phyloP scores from a whole-genome alignment of 2,329 filamentous ascomycete genomes.

The Metarhizium brunneum region DNA sequence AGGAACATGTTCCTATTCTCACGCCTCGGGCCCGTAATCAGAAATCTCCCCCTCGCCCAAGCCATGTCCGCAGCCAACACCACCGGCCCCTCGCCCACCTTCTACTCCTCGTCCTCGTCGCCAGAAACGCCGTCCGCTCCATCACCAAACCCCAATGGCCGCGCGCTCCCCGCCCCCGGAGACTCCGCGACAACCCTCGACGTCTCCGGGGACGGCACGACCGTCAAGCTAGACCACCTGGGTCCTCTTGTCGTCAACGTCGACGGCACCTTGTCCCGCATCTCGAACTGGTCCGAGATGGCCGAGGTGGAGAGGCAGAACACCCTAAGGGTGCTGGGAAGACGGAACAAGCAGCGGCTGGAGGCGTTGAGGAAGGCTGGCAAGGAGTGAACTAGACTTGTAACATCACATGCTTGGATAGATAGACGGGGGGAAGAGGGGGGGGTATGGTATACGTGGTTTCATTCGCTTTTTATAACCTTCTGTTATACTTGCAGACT shows the following conservation, averaged over 20 bases:
- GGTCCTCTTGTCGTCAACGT: constrained; percentile 67
- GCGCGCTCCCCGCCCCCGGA: constrained; percentile 18
- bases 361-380: constrained; percentile 33
- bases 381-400: constrained; percentile 4
- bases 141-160: constrained; percentile 4
- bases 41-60: not conserved
- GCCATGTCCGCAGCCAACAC: not conserved
- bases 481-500: no score
- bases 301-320: constrained; percentile 56
- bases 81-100: not conserved
- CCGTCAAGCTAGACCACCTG: constrained; percentile 55
- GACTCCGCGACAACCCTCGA: constrained; percentile 18
- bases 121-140: not conserved
- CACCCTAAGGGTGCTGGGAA: constrained; percentile 57
- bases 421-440: no score
- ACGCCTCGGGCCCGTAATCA: not conserved
- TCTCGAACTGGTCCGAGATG: constrained; percentile 68
- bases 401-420: not conserved
- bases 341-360: constrained; percentile 56
- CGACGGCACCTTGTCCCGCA: constrained; percentile 62
- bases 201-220: constrained; percentile 19
- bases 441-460: no score
- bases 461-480: no score
- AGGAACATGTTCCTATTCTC: not conserved
- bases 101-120: not conserved